phyloP scores from a whole-genome alignment of 1,284 basidiomycete genomes.

The Omphalotus olearius region DNA sequence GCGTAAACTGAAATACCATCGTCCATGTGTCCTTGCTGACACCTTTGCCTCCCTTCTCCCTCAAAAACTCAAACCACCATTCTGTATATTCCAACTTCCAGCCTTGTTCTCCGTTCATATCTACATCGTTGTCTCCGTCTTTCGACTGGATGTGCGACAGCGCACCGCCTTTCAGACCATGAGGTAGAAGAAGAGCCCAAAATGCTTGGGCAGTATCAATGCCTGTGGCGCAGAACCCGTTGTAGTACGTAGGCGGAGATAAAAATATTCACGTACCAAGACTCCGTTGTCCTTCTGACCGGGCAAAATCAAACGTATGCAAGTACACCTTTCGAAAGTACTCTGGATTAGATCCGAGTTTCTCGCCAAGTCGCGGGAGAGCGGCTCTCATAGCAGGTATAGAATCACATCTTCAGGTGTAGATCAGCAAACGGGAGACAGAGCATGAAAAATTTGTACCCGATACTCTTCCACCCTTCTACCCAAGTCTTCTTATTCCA shows the following conservation, averaged over 20 bases:
- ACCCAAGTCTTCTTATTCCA: constrained; percentile 78
- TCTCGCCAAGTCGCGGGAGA: constrained; percentile 55
- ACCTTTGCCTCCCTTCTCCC: constrained; percentile 69
- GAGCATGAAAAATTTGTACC: constrained; percentile 30
- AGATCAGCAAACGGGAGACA: constrained; percentile 1
- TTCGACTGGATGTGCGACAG: constrained; percentile 42
- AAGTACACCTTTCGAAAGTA: constrained; percentile 90
- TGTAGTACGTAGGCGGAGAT: background rate
- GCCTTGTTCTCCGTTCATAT: constrained; percentile 43
- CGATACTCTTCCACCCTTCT: constrained; percentile 74
- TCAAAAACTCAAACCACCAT: constrained; percentile 85
- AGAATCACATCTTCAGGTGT: constrained; percentile 52
- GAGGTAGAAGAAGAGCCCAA: constrained; percentile 82
- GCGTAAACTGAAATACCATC: too few species aligned
- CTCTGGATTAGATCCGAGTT: constrained; percentile 61
- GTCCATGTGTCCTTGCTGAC: constrained; percentile 94
- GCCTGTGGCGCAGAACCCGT: constrained; percentile 32
- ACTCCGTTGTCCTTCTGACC: constrained; percentile 71
- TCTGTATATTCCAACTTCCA: constrained; percentile 69
- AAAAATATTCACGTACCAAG: constrained; percentile 40
- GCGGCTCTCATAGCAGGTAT: constrained; percentile 62
- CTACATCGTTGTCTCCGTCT: constrained; percentile 40
- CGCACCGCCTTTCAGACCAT: constrained; percentile 72
- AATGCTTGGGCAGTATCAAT: constrained; percentile 77
- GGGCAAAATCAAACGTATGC: constrained; percentile 86